phyloP scores from a whole-genome alignment of 495 filamentous ascomycete genomes.

The Jackrogersella minutella region DNA sequence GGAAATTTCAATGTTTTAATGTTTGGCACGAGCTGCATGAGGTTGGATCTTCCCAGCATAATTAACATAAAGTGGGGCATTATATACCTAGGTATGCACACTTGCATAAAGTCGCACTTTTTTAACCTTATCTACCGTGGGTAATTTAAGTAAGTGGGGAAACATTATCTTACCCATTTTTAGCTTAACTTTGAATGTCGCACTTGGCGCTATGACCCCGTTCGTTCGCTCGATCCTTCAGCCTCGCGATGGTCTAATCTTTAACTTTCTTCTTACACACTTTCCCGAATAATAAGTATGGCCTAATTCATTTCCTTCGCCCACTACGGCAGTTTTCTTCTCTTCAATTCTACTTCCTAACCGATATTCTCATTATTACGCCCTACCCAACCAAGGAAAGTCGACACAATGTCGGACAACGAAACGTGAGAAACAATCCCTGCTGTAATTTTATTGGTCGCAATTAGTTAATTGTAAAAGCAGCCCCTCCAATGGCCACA shows the following conservation, averaged over 20 bases:
- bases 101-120: conserved; percentile 25
- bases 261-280: neutral
- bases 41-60: conserved; percentile 21
- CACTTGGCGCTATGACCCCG: conserved; percentile 25
- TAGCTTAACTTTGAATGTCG: conserved; percentile 19
- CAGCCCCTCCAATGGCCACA: conserved; percentile 32
- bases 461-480: conserved; percentile 26
- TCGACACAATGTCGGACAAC: conserved; percentile 35
- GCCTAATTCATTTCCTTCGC: conserved; percentile 13
- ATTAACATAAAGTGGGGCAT: conserved; percentile 11
- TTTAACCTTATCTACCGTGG: neutral
- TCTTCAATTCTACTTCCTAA: neutral
- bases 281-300: conserved; percentile 1
- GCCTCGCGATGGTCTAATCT: conserved; percentile 20
- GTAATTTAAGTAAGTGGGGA: neutral
- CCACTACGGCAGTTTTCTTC: conserved; percentile 10
- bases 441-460: conserved; percentile 21
- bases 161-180: conserved; percentile 21
- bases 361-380: neutral
- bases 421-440: conserved; percentile 31
- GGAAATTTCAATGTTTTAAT: conserved; percentile 18
- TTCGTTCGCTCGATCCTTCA: conserved; percentile 5
- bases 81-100: conserved; percentile 17
- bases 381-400: neutral
- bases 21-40: conserved; percentile 5